A percentile compares a stretch with the other conserved stretches of the same genome.
Conservation (phyloP, 768 basidiomycete genomes). For the Lepiota brunneoincarnata region DNA sequence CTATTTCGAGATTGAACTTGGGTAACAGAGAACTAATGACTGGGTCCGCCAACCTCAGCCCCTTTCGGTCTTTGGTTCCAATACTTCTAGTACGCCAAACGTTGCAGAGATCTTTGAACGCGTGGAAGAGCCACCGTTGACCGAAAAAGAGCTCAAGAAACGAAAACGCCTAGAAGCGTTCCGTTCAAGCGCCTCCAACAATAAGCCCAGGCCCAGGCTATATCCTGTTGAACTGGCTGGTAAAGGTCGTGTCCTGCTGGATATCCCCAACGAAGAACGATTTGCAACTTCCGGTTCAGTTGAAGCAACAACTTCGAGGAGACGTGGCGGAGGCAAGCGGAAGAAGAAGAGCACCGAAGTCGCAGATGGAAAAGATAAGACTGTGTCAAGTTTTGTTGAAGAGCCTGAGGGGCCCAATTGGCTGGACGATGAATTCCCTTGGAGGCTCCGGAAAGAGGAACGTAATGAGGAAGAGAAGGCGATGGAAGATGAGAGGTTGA, state of each 20-base stretch:
- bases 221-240: constrained; percentile 65
- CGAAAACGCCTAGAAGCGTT: constrained; percentile 71
- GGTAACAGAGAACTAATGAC: constrained; percentile 50
- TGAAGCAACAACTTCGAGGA: constrained; percentile 35
- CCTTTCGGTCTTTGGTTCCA: constrained; percentile 37
- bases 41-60: constrained; percentile 60
- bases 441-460: constrained; percentile 62
- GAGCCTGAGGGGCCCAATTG: constrained; percentile 58
- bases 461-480: constrained; percentile 47
- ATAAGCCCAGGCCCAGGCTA: constrained; percentile 39
- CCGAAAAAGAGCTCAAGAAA: constrained; percentile 65
- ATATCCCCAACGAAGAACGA: constrained; percentile 43
- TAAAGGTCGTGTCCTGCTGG: constrained; percentile 68
- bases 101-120: constrained; percentile 40
- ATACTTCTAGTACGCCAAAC: constrained; percentile 38
- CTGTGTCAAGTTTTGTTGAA: constrained; percentile 7
- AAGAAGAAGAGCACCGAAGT: constrained; percentile 49
- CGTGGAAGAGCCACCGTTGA: constrained; percentile 35
- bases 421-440: constrained; percentile 79
- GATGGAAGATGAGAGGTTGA: constrained; percentile 58
- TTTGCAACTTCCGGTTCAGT: constrained; percentile 19
- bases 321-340: constrained; percentile 32
- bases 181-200: constrained; percentile 34
- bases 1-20: constrained; percentile 6
- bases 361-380: constrained; percentile 29